Evolutionary conservation across 176 grass and related monocot genomes (phyloP), one percentile per base, ranked within the genome.

Genomic region (Miscanthus lutarioriparius): DNA sequence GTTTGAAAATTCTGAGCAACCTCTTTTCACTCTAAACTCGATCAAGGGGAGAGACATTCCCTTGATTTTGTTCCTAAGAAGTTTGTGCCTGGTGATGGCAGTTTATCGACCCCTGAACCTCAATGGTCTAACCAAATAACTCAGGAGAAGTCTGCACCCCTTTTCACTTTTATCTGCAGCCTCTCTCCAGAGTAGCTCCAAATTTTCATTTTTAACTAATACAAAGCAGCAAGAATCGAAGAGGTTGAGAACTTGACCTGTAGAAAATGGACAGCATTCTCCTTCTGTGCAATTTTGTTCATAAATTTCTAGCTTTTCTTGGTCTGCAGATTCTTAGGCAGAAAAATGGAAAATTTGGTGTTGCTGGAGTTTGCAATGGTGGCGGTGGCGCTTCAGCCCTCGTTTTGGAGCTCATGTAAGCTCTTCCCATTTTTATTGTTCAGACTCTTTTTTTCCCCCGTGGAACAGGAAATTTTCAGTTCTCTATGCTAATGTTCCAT

Each of bases 281-380:
- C 51, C 5, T 80, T 48, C 1, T 35, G 1, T 37, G 22, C 39
- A 38, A 15, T 77, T 87, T 28, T 3, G 0, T 86, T 51, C 25
- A 11, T 70, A 75, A 84, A 85, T 25, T 30, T 76, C 7, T 63
- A 54, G 3, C 4, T 64, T 64, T 82, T 76, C 69, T 65, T 64
- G 54, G 30, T 76, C 6, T 36, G 14, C 91, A 95, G 93, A 89
- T 93, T 37, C 93, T 95, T 80, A 87, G 65, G 75, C 87, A 94
- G 26, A 93, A 87, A 88, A 80, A 90, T 77, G 96, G 89, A 77
- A 98, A 88, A 58, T 88, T 90, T 64, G 94, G 94, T 86, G 94
- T 95, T 66, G 96, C 93, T 38, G 96, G 89, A 72, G 86, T 98
- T 87, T 98, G 96, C 87, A 98, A 95, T 54, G 96, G 96, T 14